A percentile compares a stretch with the other conserved stretches of the same genome.
These are phyloP conservation scores for Claviceps cyperi DNA, from an alignment of 2,329 filamentous ascomycete genomes.

Conservation along the genomic window DNA sequence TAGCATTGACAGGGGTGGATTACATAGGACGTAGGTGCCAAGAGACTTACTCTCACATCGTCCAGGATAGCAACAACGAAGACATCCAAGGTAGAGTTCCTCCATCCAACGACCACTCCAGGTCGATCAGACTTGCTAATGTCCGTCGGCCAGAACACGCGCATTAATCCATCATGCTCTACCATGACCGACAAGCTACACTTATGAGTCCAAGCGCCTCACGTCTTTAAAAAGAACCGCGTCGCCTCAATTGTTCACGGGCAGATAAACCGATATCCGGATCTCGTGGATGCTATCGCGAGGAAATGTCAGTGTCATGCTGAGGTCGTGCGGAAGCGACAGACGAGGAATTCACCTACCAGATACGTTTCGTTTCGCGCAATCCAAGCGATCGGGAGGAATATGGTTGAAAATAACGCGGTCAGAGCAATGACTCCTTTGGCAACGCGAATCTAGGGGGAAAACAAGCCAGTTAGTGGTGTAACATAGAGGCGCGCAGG, in stretches of 20 bases:
- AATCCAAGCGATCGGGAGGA: conserved; percentile 72
- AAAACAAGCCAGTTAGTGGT: conserved; percentile 3
- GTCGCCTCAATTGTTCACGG: conserved; percentile 81
- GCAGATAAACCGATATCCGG: conserved; percentile 75
- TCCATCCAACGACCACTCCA: conserved; percentile 88
- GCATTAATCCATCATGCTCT: conserved; percentile 79
- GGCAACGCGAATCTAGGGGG: conserved; percentile 57
- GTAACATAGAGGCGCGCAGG: background rate
- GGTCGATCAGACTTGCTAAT: conserved; percentile 55
- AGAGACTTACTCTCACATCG: conserved; percentile 62
- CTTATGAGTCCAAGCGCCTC: conserved; percentile 8
- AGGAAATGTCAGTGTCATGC: background rate
- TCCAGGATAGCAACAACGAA: conserved; percentile 83
- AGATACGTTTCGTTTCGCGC: conserved; percentile 66
- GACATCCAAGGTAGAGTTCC: conserved; percentile 80
- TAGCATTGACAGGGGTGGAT: background rate
- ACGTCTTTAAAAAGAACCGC: conserved; percentile 70
- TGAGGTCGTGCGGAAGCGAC: background rate
- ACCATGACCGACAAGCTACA: conserved; percentile 39
- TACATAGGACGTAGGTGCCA: background rate
- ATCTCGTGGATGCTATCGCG: conserved; percentile 61
- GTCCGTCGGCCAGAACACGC: conserved; percentile 96
- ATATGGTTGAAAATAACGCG: conserved; percentile 68
- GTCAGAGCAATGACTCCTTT: conserved; percentile 77
- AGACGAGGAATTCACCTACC: conserved; percentile 37